phyloP scores from a whole-genome alignment of 2,329 filamentous ascomycete species.

The Fusarium nurragi region DNA sequence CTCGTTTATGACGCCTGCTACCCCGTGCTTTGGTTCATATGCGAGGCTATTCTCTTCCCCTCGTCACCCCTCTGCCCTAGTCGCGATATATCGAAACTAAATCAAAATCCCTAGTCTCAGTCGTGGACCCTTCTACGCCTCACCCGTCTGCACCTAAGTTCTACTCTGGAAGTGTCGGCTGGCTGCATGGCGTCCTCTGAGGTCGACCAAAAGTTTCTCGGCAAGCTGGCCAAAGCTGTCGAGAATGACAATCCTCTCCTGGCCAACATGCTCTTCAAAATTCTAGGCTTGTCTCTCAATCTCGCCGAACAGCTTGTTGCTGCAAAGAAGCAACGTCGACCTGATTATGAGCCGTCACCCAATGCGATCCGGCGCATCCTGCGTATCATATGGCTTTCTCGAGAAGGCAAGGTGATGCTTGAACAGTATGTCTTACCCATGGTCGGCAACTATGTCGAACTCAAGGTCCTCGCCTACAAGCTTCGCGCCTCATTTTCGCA shows the following conservation, averaged over 20 bases:
- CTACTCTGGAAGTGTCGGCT: slow-evolving; percentile 13
- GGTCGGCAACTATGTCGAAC: slow-evolving; percentile 79
- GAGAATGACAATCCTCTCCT: slow-evolving; percentile 81
- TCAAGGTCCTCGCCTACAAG: slow-evolving; percentile 91
- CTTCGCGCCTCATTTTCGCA: slow-evolving; percentile 94
- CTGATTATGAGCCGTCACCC: slow-evolving; percentile 81
- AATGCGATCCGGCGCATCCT: slow-evolving; percentile 82
- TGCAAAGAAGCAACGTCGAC: slow-evolving; percentile 82
- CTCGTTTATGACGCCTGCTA: slow-evolving; percentile 35
- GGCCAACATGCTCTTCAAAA: slow-evolving; percentile 85
- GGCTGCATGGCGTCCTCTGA: slow-evolving; percentile 89
- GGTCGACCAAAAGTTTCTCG: slow-evolving; percentile 97
- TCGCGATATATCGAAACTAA: slow-evolving; percentile 36
- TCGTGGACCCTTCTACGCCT: slow-evolving; percentile 33
- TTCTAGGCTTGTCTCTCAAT: slow-evolving; percentile 89
- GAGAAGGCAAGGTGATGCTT: slow-evolving; percentile 88
- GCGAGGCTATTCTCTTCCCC: slow-evolving; percentile 40
- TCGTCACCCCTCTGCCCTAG: slow-evolving; percentile 34
- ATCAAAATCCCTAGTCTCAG: slow-evolving; percentile 34
- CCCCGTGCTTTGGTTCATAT: slow-evolving; percentile 45
- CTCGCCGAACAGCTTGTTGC: slow-evolving; percentile 84
- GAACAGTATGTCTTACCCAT: slow-evolving; percentile 89
- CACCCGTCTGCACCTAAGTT: slow-evolving; percentile 19
- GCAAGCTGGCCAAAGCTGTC: slow-evolving; percentile 84
- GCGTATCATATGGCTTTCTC: slow-evolving; percentile 94